A percentile compares a stretch with the other conserved stretches of the same genome.
phyloP scores from a whole-genome alignment of 805 yeast genomes.

The Lachancea waltii region DNA sequence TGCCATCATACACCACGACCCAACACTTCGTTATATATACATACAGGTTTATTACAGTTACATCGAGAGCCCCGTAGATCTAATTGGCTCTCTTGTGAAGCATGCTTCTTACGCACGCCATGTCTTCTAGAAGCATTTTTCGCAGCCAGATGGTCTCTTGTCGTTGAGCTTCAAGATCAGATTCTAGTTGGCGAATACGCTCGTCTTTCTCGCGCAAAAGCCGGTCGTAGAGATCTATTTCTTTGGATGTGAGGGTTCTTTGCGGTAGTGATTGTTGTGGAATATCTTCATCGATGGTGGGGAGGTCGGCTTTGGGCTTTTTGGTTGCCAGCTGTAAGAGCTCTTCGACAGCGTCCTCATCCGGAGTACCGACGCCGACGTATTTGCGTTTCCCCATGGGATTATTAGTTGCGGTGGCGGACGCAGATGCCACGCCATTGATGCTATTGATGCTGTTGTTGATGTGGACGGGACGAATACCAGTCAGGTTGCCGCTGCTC shows the following conservation, averaged over 20 bases:
- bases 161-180: constrained; percentile 29
- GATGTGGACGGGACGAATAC: background rate
- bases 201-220: constrained; percentile 29
- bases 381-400: constrained; percentile 7
- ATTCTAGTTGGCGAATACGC: constrained; percentile 26
- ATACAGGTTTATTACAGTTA: background rate
- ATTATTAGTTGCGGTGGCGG: constrained; percentile 1
- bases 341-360: constrained; percentile 28
- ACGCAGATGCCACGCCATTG: no score
- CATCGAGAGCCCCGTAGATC: background rate
- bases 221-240: constrained; percentile 16
- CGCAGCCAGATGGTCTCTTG: constrained; percentile 33
- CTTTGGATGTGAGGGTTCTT: background rate
- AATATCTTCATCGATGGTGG: constrained; percentile 9
- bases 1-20: background rate
- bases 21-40: background rate
- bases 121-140: constrained; percentile 32
- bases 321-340: constrained; percentile 23
- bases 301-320: constrained; percentile 6
- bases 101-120: constrained; percentile 32
- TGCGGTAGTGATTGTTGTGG: constrained; percentile 1
- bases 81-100: constrained; percentile 18
- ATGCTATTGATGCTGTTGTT: background rate
- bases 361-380: constrained; percentile 21
- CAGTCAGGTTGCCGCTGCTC: background rate